A percentile compares a stretch with the other conserved stretches of the same genome.
Conservation (phyloP, 768 basidiomycete species). For the Suillus discolor region DNA sequence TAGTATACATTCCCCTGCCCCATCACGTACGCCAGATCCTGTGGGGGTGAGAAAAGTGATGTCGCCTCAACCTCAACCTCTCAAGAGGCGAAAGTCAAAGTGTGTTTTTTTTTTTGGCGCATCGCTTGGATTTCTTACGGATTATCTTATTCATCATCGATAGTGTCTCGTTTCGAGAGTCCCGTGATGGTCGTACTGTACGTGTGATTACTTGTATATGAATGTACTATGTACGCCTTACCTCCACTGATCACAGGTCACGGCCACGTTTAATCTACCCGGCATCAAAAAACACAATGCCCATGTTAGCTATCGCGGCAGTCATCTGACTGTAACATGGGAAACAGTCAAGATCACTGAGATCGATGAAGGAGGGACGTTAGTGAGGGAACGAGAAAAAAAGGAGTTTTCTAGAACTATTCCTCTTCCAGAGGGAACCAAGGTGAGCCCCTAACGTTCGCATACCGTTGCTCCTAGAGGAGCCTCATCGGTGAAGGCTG, state of each 20-base stretch:
- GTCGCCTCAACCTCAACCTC: conserved; percentile 39
- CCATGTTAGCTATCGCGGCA: conserved; percentile 71
- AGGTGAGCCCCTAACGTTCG: conserved; percentile 41
- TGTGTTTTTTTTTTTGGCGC: conserved; percentile 29
- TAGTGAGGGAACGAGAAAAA: conserved; percentile 66
- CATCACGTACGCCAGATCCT: conserved; percentile 30
- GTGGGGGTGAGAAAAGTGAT: conserved; percentile 27
- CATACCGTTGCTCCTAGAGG: background rate
- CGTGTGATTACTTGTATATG: conserved; percentile 26
- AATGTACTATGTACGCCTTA: conserved; percentile 21
- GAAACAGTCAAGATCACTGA: conserved; percentile 59
- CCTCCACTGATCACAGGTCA: conserved; percentile 42
- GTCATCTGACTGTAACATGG: conserved; percentile 69
- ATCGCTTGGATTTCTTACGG: background rate
- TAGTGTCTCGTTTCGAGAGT: conserved; percentile 74
- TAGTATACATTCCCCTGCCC: conserved; percentile 12
- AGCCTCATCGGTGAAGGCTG: background rate
- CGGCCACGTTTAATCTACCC: conserved; percentile 70
- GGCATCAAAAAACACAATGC: conserved; percentile 74
- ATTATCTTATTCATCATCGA: conserved; percentile 9
- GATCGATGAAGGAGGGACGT: conserved; percentile 58
- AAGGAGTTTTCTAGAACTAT: conserved; percentile 67
- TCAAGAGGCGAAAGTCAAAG: conserved; percentile 68
- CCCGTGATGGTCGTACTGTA: conserved; percentile 63
- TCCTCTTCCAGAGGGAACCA: conserved; percentile 74